Conservation (phyloP, 495 filamentous ascomycete species). For the Melanomma pulvis-pyrius region DNA sequence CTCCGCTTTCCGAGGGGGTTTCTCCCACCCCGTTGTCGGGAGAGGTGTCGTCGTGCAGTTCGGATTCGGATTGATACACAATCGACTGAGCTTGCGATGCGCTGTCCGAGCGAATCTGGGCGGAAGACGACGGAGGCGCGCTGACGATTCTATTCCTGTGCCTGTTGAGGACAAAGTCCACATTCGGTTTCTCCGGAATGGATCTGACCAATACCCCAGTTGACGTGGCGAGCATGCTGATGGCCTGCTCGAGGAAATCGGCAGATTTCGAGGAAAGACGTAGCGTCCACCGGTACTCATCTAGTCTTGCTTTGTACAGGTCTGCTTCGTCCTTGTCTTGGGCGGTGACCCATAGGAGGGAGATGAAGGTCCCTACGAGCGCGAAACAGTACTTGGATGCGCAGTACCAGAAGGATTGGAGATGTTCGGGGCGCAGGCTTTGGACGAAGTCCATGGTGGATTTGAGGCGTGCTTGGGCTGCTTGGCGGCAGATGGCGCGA, state of each 20-base stretch:
- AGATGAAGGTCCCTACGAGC: constrained; percentile 37
- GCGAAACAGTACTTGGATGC: constrained; percentile 41
- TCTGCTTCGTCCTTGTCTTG: constrained; percentile 34
- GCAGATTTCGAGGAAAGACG: constrained; percentile 34
- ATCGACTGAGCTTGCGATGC: constrained; percentile 15
- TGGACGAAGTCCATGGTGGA: constrained; percentile 82
- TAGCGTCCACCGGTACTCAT: constrained; percentile 38
- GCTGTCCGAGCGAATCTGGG: constrained; percentile 6
- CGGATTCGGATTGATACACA: constrained; percentile 28
- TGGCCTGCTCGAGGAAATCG: constrained; percentile 36
- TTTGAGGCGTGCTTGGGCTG: constrained; percentile 61
- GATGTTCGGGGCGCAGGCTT: constrained; percentile 68
- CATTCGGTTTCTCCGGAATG: constrained; percentile 29
- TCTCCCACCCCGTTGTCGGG: constrained; percentile 4
- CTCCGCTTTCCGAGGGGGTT: constrained; percentile 13
- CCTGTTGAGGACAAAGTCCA: constrained; percentile 19
- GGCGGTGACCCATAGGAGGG: constrained; percentile 33
- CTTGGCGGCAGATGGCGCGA: constrained; percentile 35
- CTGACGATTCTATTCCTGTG: background rate
- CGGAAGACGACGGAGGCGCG: background rate
- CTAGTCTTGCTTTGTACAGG: constrained; percentile 33
- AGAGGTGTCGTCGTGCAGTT: constrained; percentile 22
- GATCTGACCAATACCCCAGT: constrained; percentile 36
- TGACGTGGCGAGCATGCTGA: constrained; percentile 35
- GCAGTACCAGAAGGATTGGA: constrained; percentile 66